Evolutionary conservation across 345 rosid species (phyloP).

Genomic region (Luvunga scandens): DNA sequence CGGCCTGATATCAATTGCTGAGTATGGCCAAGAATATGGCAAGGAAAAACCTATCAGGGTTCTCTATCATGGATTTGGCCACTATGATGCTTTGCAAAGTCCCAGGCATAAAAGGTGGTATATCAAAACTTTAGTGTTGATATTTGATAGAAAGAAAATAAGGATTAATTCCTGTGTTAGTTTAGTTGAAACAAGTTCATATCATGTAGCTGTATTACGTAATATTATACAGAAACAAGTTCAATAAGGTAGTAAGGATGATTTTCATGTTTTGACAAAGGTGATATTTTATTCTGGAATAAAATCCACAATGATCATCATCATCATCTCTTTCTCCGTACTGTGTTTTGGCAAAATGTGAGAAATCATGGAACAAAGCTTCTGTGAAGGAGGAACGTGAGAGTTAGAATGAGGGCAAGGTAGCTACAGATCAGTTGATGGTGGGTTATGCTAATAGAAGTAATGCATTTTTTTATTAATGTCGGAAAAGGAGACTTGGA

Average conservation of each 20-base stretch:
- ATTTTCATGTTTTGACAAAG: neutral
- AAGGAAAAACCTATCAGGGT: constrained; percentile 72
- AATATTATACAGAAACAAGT: neutral
- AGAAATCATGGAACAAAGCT: neutral
- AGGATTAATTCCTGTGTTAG: neutral
- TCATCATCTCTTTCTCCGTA: too few species aligned
- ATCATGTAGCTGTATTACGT: neutral
- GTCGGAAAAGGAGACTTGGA: neutral
- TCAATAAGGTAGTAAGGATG: neutral
- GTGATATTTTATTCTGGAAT: neutral
- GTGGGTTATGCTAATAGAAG: neutral
- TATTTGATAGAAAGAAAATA: neutral
- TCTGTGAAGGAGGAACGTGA: neutral
- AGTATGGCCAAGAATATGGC: constrained; percentile 91
- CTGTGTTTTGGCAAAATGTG: neutral
- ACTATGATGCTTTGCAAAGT: constrained; percentile 75
- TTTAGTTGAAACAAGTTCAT: neutral
- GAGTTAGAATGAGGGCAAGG: neutral
- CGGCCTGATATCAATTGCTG: constrained; percentile 78
- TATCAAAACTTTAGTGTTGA: constrained; percentile 39
- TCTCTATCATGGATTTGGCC: constrained; percentile 88
- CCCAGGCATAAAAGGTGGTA: constrained; percentile 35
- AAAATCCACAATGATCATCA: neutral
- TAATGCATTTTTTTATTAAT: neutral
- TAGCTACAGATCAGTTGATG: neutral